Base-by-base conservation (phyloP, 1,139 yeast species). In the Lodderomyces metapsilosis region DNA sequence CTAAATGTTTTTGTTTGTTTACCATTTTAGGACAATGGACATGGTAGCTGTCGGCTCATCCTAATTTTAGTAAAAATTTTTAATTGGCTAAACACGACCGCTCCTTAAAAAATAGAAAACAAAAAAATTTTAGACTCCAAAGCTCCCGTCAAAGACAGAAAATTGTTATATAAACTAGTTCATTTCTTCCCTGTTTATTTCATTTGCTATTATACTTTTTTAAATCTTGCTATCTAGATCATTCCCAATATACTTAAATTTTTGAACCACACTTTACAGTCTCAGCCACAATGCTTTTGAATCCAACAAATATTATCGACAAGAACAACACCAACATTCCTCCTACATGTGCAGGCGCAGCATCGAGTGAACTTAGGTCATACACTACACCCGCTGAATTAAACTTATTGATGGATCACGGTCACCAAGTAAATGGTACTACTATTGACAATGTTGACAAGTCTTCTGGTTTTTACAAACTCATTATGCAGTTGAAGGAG, bases 401-500 rank as follows among this genome's bases (percentile, higher is more conserved):
- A 28, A 18, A 11, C 4, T 44, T 49, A 12, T 36, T 34, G 23
- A 11, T 44, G 15, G 49, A 45, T 33, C 47, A 44, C 30, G 46
- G 46, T 11, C 40, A 37, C 30, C 48, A 48, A 32, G 40, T 46
- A 15, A 42, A 48, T 23, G 48, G 48, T 9, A 48, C 44, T 8
- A 41, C 43, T 9, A 49, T 47, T 10, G 44, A 43, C 33, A 36
- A 44, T 17, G 25, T 49, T 18, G 46, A 50, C 16, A 36, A 36
- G 20, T 40, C 40, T 11, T 44, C 49, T 10, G 36, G 38, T 17
- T 50, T 50, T 33, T 41, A 43, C 30, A 39, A 46, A 38, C 42
- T 50, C 30, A 64, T 71, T 40, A 45, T 45, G 22, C 49, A 63
- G 35, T 59, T 71, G 34, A 61, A 66, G 40, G 48, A 48, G 16